Conservation (phyloP, 441 rosid species). For the Bruguiera hainesii region DNA sequence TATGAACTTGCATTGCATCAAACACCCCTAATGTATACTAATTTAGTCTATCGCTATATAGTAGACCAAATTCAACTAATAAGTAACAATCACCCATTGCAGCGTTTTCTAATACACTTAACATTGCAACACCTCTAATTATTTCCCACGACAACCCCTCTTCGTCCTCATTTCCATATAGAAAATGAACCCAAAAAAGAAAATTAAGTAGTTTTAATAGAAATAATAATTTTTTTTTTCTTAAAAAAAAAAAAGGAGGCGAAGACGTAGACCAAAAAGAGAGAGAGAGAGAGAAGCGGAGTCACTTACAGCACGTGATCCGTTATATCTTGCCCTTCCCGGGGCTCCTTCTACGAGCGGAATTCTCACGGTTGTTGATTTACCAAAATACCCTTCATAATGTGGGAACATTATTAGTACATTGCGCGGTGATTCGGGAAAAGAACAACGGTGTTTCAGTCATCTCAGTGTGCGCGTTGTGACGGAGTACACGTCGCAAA, state of each 20-base stretch:
- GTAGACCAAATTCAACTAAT: too few relatives aligned
- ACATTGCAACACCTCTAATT: slow-evolving; percentile 1
- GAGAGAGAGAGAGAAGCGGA: slow-evolving; percentile 14
- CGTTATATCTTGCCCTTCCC: slow-evolving; percentile 36
- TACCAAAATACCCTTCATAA: slow-evolving; percentile 30
- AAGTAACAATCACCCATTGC: too few relatives aligned
- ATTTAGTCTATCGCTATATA: too few relatives aligned
- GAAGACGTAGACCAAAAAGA: background rate
- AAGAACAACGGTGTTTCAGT: slow-evolving; percentile 11
- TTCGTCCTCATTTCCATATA: slow-evolving; percentile 21
- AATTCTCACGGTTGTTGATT: background rate
- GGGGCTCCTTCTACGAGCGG: too few relatives aligned
- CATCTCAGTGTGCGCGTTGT: background rate
- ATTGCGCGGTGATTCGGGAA: background rate
- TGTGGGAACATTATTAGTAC: too few relatives aligned
- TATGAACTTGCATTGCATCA: too few relatives aligned
- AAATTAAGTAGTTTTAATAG: too few relatives aligned
- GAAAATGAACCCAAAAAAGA: background rate
- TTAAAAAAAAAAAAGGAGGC: slow-evolving; percentile 4
- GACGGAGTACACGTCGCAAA: too few relatives aligned
- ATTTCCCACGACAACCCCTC: slow-evolving; percentile 38
- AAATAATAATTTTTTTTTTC: background rate
- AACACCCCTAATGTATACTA: too few relatives aligned
- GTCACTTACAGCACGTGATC: slow-evolving; percentile 54
- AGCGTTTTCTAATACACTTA: background rate